These are phyloP conservation scores for Mucuna pruriens DNA, from an alignment of 306 rosid genomes.

Conservation along the genomic window DNA sequence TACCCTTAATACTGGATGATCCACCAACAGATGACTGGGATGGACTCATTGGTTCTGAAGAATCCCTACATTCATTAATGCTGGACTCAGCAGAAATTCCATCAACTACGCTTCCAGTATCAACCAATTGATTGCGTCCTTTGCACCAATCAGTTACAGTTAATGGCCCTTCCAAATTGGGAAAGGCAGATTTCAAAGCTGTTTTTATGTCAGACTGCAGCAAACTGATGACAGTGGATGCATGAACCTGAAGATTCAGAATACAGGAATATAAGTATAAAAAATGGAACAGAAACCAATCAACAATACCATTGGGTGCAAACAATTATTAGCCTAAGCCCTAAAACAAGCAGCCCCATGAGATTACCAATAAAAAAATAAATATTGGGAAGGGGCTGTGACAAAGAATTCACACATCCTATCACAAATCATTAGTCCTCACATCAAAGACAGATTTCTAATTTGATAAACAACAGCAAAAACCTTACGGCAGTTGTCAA, in stretches of 20 bases:
- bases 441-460: constrained; percentile 28
- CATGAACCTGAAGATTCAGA: constrained; percentile 69
- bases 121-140: constrained; percentile 83
- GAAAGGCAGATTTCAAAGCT: constrained; percentile 92
- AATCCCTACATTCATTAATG: constrained; percentile 83
- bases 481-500: not conserved
- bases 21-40: constrained; percentile 86
- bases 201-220: constrained; percentile 94
- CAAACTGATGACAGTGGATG: constrained; percentile 81
- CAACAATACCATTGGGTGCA: constrained; percentile 24
- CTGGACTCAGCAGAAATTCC: constrained; percentile 87
- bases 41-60: constrained; percentile 92
- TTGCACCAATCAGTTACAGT: constrained; percentile 94
- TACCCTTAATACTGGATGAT: constrained; percentile 84
- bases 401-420: constrained; percentile 3
- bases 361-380: constrained; percentile 14
- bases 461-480: constrained; percentile 20
- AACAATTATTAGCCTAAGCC: constrained; percentile 15
- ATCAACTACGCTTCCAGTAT: constrained; percentile 64
- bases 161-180: constrained; percentile 88
- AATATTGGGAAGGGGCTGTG: not conserved
- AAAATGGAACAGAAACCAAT: constrained; percentile 28
- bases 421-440: not conserved
- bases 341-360: constrained; percentile 27
- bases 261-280: constrained; percentile 37